Evolutionary conservation across 2,329 filamentous ascomycete genomes (phyloP).

Genomic region (Pseudogymnoascus sp.): DNA sequence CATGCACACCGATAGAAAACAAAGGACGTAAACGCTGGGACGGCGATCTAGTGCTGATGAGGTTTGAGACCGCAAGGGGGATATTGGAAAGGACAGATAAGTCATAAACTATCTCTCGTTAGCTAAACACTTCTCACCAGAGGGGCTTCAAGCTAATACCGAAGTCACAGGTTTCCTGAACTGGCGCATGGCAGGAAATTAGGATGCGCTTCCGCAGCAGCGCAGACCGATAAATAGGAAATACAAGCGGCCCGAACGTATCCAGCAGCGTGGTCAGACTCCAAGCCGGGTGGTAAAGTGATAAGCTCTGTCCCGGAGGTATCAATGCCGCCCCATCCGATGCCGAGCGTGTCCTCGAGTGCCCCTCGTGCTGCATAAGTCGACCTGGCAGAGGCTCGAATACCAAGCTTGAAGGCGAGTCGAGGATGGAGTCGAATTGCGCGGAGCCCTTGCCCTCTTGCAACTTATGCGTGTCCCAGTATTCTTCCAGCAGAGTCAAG

Average conservation of each 20-base stretch:
- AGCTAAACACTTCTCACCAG: constrained; percentile 9
- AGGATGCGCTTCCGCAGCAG: constrained; percentile 82
- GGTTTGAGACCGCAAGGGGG: constrained; percentile 64
- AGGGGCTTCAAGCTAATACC: constrained; percentile 46
- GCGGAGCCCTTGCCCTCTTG: constrained; percentile 19
- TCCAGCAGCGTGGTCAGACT: constrained; percentile 73
- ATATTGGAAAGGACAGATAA: constrained; percentile 90
- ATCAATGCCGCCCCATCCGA: constrained; percentile 56
- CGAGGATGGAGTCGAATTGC: constrained; percentile 27
- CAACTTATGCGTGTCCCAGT: constrained; percentile 64
- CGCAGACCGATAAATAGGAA: constrained; percentile 82
- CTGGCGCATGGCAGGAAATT: constrained; percentile 78
- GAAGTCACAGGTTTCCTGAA: constrained; percentile 81
- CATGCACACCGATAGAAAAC: constrained; percentile 91
- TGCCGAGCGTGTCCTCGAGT: constrained; percentile 51
- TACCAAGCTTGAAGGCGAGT: constrained; percentile 38
- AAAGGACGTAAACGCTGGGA: constrained; percentile 68
- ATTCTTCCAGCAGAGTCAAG: constrained; percentile 62
- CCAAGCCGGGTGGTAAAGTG: constrained; percentile 77
- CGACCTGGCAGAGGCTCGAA: constrained; percentile 35
- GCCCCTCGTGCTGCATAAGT: constrained; percentile 34
- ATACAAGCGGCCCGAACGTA: constrained; percentile 83
- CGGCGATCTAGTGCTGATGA: constrained; percentile 57
- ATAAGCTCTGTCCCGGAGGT: constrained; percentile 59
- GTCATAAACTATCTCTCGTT: constrained; percentile 66